phyloP scores from a whole-genome alignment of 179 eudicot species.

The Actinidia arguta region DNA sequence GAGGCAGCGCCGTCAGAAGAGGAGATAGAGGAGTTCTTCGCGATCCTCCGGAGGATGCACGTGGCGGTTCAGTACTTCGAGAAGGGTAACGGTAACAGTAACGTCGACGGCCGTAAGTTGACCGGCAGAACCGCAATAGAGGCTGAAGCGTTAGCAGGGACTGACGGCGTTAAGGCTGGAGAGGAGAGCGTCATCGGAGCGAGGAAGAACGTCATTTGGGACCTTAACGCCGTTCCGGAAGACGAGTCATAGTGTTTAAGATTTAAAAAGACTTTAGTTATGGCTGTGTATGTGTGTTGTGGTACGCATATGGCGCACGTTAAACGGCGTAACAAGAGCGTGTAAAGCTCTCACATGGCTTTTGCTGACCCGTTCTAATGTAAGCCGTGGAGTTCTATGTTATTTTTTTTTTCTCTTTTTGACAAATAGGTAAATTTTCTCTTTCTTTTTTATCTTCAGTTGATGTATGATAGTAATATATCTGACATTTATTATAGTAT shows the following conservation, averaged over 20 bases:
- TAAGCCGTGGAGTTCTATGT: too few relatives aligned
- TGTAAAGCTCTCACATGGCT: too few relatives aligned
- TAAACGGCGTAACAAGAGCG: too few relatives aligned
- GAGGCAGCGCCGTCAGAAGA: background rate
- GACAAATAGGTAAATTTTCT: too few relatives aligned
- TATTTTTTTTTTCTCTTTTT: too few relatives aligned
- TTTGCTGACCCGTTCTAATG: too few relatives aligned
- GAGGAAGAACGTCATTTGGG: background rate
- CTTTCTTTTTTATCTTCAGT: too few relatives aligned
- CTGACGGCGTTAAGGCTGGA: background rate
- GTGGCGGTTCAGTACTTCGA: background rate
- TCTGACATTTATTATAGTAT: too few relatives aligned
- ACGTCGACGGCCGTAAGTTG: background rate
- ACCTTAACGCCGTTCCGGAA: background rate
- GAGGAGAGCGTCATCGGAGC: background rate
- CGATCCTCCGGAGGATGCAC: background rate
- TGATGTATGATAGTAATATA: too few relatives aligned
- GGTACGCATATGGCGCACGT: too few relatives aligned
- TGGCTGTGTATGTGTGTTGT: too few relatives aligned
- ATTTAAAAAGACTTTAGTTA: too few relatives aligned
- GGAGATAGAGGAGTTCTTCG: slow-evolving; percentile 5
- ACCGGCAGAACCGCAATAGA: background rate
- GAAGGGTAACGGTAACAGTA: background rate
- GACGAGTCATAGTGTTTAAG: background rate
- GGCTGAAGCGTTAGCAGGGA: background rate